These are phyloP conservation scores for Podospora conica DNA, from an alignment of 495 filamentous ascomycete species.

Conservation along the genomic window DNA sequence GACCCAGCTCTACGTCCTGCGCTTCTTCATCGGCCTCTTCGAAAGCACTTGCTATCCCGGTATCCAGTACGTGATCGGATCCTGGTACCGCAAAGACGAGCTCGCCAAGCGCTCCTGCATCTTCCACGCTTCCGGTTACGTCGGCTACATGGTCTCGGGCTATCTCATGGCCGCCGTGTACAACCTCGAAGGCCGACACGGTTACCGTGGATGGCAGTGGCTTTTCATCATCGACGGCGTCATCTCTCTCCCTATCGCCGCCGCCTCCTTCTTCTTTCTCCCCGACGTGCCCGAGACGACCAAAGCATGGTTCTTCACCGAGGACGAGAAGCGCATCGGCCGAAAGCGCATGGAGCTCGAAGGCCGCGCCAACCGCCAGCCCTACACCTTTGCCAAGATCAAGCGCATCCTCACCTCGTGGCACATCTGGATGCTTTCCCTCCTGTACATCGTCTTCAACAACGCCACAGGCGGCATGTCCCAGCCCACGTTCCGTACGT, in stretches of 20 bases:
- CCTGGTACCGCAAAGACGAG: conserved; percentile 51
- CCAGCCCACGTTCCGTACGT: conserved; percentile 13
- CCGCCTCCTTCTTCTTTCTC: conserved; percentile 54
- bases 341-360: conserved; percentile 41
- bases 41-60: conserved; percentile 43
- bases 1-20: conserved; percentile 48
- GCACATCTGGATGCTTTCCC: conserved; percentile 36
- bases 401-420: conserved; percentile 38
- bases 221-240: conserved; percentile 46
- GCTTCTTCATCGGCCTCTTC: conserved; percentile 54
- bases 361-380: conserved; percentile 33
- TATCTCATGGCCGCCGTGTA: conserved; percentile 55
- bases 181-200: conserved; percentile 46
- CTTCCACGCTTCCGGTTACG: conserved; percentile 50
- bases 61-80: conserved; percentile 45
- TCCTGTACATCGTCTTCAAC: conserved; percentile 4
- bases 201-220: conserved; percentile 45
- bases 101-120: conserved; percentile 58
- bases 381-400: conserved; percentile 35
- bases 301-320: conserved; percentile 44
- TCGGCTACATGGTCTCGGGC: conserved; percentile 52
- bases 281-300: conserved; percentile 58
- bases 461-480: conserved; percentile 3
- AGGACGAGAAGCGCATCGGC: conserved; percentile 22
- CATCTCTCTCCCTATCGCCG: conserved; percentile 42